Evolutionary conservation across 2,329 filamentous ascomycete species (phyloP).

Genomic region (Cytospora piceae): DNA sequence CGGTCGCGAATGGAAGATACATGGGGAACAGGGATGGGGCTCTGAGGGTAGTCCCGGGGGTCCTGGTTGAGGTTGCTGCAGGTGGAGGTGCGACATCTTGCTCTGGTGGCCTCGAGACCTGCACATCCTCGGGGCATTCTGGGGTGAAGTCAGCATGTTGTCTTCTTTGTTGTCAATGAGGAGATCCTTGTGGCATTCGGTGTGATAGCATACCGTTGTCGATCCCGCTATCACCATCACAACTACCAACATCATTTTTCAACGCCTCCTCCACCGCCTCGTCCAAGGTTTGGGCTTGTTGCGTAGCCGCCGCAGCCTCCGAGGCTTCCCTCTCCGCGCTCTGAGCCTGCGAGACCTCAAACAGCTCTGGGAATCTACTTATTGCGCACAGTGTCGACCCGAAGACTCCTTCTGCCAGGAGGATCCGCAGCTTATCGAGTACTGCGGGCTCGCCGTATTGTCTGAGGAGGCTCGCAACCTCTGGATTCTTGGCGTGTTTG

Average conservation of each 20-base stretch:
- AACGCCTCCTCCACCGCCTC: background rate
- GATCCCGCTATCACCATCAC: background rate
- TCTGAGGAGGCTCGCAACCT: background rate
- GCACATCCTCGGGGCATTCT: background rate
- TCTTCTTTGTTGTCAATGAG: background rate
- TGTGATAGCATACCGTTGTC: background rate
- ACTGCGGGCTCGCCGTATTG: background rate
- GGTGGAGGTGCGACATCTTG: background rate
- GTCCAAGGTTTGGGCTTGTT: background rate
- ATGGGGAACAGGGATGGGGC: constrained; percentile 39
- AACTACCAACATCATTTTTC: background rate
- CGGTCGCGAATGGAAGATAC: constrained; percentile 41
- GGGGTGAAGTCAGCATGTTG: background rate
- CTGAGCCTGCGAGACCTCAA: background rate
- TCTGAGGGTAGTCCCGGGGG: background rate
- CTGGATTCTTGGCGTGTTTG: background rate
- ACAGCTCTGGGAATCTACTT: background rate
- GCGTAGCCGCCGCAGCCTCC: background rate
- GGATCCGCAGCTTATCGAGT: background rate
- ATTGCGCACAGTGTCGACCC: background rate
- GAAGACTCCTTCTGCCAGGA: background rate
- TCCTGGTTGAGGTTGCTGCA: background rate
- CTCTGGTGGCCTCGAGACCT: background rate
- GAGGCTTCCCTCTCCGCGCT: background rate
- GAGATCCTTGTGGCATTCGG: too few species aligned